A percentile compares a stretch with the other conserved stretches of the same genome.
These are phyloP conservation scores for Iodosphaeria phyllophila DNA, from an alignment of 2,329 filamentous ascomycete genomes.

Conservation along the genomic window DNA sequence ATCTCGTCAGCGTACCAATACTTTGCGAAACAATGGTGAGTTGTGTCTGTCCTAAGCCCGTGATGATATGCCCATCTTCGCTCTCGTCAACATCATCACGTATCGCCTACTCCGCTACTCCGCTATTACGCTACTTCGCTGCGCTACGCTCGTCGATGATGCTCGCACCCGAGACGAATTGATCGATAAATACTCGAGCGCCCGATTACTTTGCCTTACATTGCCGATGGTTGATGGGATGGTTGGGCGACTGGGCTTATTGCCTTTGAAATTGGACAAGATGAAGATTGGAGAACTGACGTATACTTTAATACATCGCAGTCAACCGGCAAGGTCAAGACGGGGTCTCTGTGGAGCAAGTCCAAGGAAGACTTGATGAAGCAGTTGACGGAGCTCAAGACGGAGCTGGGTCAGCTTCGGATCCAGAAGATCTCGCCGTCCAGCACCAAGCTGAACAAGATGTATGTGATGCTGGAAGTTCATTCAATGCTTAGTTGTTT, in stretches of 20 bases:
- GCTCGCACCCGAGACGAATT: too few species aligned
- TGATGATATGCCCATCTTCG: too few species aligned
- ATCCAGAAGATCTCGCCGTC: constrained; percentile 97
- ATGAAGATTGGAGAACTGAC: constrained; percentile 5
- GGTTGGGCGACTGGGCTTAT: constrained; percentile 2
- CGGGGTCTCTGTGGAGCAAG: constrained; percentile 94
- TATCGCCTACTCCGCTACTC: too few species aligned
- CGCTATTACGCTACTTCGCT: too few species aligned
- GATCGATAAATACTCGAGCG: too few species aligned
- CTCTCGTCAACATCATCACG: too few species aligned
- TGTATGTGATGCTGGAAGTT: constrained; percentile 41
- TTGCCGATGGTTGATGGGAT: too few species aligned
- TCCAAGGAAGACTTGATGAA: constrained; percentile 96
- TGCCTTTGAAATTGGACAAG: constrained; percentile 1
- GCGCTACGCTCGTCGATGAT: too few species aligned
- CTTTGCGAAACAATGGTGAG: too few species aligned
- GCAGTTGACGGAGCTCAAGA: constrained; percentile 89
- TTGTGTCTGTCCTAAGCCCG: too few species aligned
- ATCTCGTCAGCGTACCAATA: too few species aligned
- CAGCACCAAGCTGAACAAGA: constrained; percentile 90
- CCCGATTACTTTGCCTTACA: too few species aligned
- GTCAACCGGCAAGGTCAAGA: constrained; percentile 65
- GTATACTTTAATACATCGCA: constrained; percentile 15
- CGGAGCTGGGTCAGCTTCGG: constrained; percentile 86
- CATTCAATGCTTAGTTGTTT: constrained; percentile 4